Conservation (phyloP, 2,329 filamentous ascomycete species). For the Pyrenophora tritici-repentis region DNA sequence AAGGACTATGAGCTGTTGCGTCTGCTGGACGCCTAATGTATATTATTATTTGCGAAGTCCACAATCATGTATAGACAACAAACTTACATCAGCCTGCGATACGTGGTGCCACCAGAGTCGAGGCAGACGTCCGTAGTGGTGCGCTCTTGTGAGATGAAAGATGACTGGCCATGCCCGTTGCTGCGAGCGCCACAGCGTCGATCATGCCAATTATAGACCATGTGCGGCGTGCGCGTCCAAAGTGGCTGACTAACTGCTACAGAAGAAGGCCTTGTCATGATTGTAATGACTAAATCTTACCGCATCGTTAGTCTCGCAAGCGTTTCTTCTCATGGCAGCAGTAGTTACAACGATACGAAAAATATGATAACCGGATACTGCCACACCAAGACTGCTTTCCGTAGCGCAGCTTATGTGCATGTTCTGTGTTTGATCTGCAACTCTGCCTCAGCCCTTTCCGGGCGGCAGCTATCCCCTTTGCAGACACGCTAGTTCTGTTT, state of each 20-base stretch:
- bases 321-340: too few species aligned
- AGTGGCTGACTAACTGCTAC: slow-evolving; percentile 1
- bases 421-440: neutral
- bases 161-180: neutral
- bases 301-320: too few species aligned
- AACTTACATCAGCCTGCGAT: slow-evolving; percentile 1
- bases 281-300: too few species aligned
- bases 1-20: slow-evolving; percentile 43
- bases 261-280: too few species aligned
- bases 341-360: neutral
- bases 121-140: neutral
- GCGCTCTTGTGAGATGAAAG: neutral
- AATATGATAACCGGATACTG: neutral
- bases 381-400: neutral
- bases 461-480: slow-evolving; percentile 5
- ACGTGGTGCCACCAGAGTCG: slow-evolving; percentile 1
- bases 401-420: too few species aligned
- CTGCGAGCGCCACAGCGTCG: neutral
- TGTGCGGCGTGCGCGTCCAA: slow-evolving; percentile 14
- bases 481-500: neutral
- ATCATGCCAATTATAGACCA: slow-evolving; percentile 4
- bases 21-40: slow-evolving; percentile 28
- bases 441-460: slow-evolving; percentile 6
- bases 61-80: neutral
- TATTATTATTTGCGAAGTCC: neutral